A percentile compares a stretch with the other conserved stretches of the same genome.
Evolutionary conservation across 176 grass and related monocot species (phyloP).

Genomic region (Pharus latifolius): DNA sequence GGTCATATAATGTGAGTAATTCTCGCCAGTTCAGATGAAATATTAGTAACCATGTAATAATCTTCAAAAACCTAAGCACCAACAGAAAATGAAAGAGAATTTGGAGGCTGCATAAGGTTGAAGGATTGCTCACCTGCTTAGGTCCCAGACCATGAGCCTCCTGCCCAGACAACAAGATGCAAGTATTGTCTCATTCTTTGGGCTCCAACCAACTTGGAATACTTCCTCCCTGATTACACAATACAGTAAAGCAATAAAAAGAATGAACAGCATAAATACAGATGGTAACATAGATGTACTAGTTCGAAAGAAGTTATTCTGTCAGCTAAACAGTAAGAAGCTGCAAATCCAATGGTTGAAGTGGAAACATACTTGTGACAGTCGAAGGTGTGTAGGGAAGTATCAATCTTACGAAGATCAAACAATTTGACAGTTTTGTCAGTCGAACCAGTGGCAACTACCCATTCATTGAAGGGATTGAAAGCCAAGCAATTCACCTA

Average conservation of each 20-base stretch:
- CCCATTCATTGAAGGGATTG: constrained; percentile 98
- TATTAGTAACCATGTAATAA: not conserved
- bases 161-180: constrained; percentile 92
- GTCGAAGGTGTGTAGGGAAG: constrained; percentile 74
- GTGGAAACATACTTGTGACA: constrained; percentile 63
- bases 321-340: not conserved
- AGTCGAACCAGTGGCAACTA: constrained; percentile 93
- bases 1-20: not conserved
- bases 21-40: not conserved
- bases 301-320: not conserved
- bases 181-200: constrained; percentile 97
- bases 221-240: constrained; percentile 74
- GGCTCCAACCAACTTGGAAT: constrained; percentile 99
- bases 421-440: constrained; percentile 98
- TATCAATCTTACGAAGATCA: constrained; percentile 84
- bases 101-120: not conserved
- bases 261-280: not conserved
- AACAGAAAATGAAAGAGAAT: not conserved
- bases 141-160: constrained; percentile 96
- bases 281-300: not conserved
- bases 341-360: not conserved
- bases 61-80: not conserved
- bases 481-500: constrained; percentile 96
- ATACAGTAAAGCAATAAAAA: not conserved
- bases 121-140: constrained; percentile 62